phyloP scores from a whole-genome alignment of 2,329 filamentous ascomycete genomes.

The Talaromyces atroroseus region DNA sequence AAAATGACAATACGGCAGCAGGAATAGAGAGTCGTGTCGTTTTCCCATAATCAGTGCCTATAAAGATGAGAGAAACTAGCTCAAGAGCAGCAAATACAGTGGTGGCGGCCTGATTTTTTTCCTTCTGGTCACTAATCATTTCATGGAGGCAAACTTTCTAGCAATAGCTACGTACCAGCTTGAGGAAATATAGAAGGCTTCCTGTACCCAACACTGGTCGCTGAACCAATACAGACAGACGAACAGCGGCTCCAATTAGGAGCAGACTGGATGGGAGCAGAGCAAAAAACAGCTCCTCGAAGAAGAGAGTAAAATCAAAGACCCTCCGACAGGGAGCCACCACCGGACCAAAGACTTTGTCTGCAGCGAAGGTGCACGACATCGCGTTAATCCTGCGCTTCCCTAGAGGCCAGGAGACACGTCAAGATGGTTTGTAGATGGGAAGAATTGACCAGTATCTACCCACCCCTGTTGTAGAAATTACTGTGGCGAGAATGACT shows the following conservation, averaged over 20 bases:
- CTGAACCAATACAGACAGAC: background rate
- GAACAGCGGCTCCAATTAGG: conserved; percentile 1
- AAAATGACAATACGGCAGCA: background rate
- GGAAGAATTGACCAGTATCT: too few relatives aligned
- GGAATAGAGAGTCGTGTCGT: background rate
- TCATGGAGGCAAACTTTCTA: background rate
- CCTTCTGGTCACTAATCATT: background rate
- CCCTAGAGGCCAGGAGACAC: too few relatives aligned
- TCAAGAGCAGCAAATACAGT: background rate
- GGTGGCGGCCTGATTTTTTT: background rate
- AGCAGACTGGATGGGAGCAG: background rate
- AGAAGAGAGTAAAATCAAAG: background rate
- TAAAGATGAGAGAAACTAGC: background rate
- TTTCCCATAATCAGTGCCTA: background rate
- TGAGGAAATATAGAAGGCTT: background rate
- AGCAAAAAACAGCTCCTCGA: background rate
- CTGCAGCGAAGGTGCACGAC: background rate
- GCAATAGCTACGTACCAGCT: background rate
- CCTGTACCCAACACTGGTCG: background rate
- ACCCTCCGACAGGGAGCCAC: background rate
- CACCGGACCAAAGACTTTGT: background rate
- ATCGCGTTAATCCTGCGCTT: too few relatives aligned
- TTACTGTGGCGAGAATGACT: too few relatives aligned
- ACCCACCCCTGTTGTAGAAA: too few relatives aligned
- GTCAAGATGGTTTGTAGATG: too few relatives aligned